A percentile compares a stretch with the other conserved stretches of the same genome.
Conservation (phyloP, 2,329 filamentous ascomycete species). For the Exophiala bonariae region DNA sequence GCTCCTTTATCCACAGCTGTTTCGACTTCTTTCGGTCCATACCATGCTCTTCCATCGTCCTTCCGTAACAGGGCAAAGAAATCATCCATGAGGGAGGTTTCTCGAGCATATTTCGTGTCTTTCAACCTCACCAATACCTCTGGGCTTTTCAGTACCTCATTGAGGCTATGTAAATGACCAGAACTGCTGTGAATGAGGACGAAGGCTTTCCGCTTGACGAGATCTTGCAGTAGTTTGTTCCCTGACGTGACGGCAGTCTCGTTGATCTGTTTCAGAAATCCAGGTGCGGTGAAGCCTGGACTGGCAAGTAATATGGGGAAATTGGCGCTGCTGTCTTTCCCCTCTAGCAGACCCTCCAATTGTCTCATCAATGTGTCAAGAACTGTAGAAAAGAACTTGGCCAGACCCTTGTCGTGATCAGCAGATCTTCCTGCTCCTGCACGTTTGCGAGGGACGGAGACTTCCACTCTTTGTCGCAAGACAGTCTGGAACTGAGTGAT, state of each 20-base stretch:
- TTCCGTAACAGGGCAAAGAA: conserved; percentile 75
- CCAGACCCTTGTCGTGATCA: conserved; percentile 61
- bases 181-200: conserved; percentile 80
- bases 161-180: conserved; percentile 81
- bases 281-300: conserved; percentile 80
- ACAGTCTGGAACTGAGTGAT: conserved; percentile 52
- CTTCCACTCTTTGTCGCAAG: conserved; percentile 49
- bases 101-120: conserved; percentile 83
- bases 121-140: conserved; percentile 75
- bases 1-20: conserved; percentile 83
- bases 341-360: conserved; percentile 65
- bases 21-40: conserved; percentile 80
- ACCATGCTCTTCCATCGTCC: conserved; percentile 88
- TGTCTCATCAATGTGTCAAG: conserved; percentile 74
- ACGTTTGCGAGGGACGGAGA: conserved; percentile 49
- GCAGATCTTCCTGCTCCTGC: conserved; percentile 39
- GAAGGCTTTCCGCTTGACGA: conserved; percentile 56
- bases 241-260: conserved; percentile 62
- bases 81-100: conserved; percentile 80
- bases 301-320: conserved; percentile 79
- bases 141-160: conserved; percentile 80
- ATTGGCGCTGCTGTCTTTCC: conserved; percentile 38
- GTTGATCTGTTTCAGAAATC: conserved; percentile 75
- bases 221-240: conserved; percentile 67
- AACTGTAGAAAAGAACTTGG: conserved; percentile 75